A percentile compares a stretch with the other conserved stretches of the same genome.
Evolutionary conservation across 2,329 filamentous ascomycete species (phyloP).

Genomic region (Rugonectria rugulosa): DNA sequence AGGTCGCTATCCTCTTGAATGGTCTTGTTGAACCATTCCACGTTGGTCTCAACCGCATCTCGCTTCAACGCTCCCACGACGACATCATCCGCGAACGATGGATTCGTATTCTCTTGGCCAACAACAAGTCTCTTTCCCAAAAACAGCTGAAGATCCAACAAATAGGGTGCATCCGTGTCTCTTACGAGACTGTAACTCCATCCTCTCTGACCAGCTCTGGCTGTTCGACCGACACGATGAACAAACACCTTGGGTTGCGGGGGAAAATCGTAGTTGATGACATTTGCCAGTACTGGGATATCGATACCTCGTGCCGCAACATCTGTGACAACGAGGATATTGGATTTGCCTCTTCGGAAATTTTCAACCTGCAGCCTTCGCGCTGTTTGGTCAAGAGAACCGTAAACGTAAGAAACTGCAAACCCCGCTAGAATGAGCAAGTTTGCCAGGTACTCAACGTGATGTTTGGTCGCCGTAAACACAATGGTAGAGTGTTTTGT

Average conservation of each 20-base stretch:
- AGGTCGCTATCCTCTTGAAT: constrained; percentile 80
- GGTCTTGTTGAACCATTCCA: constrained; percentile 85
- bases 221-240: constrained; percentile 94
- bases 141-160: constrained; percentile 94
- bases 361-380: constrained; percentile 91
- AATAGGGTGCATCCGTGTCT: constrained; percentile 87
- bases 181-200: constrained; percentile 96
- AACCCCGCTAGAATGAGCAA: constrained; percentile 86
- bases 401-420: constrained; percentile 92
- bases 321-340: constrained; percentile 95
- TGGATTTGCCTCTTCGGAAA: constrained; percentile 83
- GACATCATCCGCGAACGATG: constrained; percentile 83
- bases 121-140: constrained; percentile 83
- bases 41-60: constrained; percentile 75
- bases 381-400: constrained; percentile 91
- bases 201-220: constrained; percentile 88
- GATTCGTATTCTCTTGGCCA: constrained; percentile 68
- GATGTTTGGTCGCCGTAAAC: constrained; percentile 94
- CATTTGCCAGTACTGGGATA: constrained; percentile 94
- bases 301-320: constrained; percentile 97
- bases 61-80: constrained; percentile 80
- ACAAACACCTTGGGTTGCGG: constrained; percentile 97
- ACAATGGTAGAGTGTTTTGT: constrained; percentile 93
- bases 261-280: constrained; percentile 98
- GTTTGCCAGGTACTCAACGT: constrained; percentile 89